Percentiles rank a stretch among this genome's conserved stretches.
Conservation (phyloP, 345 rosid species). For the Syzygium aromaticum region DNA sequence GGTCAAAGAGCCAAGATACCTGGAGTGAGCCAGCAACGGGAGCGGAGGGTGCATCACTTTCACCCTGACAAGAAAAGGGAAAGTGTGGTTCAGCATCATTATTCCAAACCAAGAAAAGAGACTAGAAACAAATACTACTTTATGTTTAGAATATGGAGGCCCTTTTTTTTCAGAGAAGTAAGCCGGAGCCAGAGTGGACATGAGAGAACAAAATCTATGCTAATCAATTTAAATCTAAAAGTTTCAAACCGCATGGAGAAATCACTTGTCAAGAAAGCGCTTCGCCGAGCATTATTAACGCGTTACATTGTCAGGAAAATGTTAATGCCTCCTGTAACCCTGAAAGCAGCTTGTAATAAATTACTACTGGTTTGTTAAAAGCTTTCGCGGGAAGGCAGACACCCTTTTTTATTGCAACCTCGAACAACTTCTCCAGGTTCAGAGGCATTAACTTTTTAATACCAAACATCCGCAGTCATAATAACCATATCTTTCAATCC, state of each 20-base stretch:
- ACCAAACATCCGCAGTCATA: background rate
- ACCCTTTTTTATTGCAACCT: background rate
- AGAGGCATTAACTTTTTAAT: background rate
- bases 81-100: background rate
- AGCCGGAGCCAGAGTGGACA: background rate
- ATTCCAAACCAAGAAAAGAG: background rate
- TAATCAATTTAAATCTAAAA: background rate
- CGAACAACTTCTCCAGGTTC: background rate
- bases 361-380: background rate
- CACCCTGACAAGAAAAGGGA: slow-evolving; percentile 47
- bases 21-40: slow-evolving; percentile 69
- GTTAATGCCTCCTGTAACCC: background rate
- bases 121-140: background rate
- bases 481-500: background rate
- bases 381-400: background rate
- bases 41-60: slow-evolving; percentile 69
- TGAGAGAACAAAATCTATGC: background rate
- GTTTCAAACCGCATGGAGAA: background rate
- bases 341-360: background rate
- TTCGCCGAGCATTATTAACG: background rate
- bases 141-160: background rate
- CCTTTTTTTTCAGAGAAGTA: background rate
- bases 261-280: background rate
- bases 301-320: background rate
- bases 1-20: slow-evolving; percentile 28